A percentile compares a stretch with the other conserved stretches of the same genome.
These are phyloP conservation scores for Coffea canephora DNA, from an alignment of 257 asterid species.

Conservation along the genomic window DNA sequence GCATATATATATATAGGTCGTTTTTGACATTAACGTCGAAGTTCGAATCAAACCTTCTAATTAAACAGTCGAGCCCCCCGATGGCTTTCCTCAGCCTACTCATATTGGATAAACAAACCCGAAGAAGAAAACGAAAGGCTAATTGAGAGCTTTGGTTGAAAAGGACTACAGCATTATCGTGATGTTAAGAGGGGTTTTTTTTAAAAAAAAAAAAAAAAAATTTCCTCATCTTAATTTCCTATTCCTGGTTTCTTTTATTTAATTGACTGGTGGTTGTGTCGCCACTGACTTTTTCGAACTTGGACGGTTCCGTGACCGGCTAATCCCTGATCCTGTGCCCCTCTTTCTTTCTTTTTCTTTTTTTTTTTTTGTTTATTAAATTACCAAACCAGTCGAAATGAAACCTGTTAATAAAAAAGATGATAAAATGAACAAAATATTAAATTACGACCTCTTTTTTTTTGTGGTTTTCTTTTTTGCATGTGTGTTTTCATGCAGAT, in stretches of 20 bases:
- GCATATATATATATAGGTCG: neutral
- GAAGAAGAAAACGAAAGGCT: neutral
- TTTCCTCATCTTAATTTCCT: too few relatives aligned
- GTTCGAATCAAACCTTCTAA: neutral
- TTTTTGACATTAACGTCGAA: neutral
- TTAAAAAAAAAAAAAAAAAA: too few relatives aligned
- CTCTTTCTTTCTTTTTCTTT: too few relatives aligned
- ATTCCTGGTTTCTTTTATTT: too few relatives aligned
- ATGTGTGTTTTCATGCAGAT: neutral
- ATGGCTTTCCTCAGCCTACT: neutral
- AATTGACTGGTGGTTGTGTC: neutral
- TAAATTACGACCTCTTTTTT: neutral
- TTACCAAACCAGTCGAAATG: too few relatives aligned
- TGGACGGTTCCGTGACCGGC: neutral
- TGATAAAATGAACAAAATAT: neutral
- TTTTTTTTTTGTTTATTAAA: too few relatives aligned
- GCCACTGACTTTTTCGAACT: neutral
- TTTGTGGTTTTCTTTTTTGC: neutral
- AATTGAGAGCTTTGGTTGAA: slow-evolving; percentile 6
- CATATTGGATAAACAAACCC: too few relatives aligned
- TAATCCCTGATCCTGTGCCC: too few relatives aligned
- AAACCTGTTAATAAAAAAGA: neutral
- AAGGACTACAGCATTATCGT: slow-evolving; percentile 12
- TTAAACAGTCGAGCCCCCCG: neutral
- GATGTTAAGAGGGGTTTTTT: neutral